These are phyloP conservation scores for Penicillium alfredii DNA, from an alignment of 495 filamentous ascomycete genomes.

Conservation along the genomic window DNA sequence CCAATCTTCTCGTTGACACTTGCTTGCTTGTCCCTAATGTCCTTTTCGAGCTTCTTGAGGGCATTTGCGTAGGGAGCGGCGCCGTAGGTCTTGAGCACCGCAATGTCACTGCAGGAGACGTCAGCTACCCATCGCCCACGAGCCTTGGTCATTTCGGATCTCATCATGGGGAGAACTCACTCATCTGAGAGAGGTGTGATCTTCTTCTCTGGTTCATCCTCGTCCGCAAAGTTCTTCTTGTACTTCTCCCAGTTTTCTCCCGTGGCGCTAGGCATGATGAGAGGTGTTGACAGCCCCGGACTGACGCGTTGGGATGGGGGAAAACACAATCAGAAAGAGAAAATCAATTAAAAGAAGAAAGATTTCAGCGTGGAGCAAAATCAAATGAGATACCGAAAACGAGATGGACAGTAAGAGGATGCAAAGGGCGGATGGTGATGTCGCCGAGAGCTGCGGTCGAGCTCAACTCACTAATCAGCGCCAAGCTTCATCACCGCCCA, in stretches of 20 bases:
- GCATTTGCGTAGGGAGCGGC: constrained; percentile 90
- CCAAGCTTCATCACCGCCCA: constrained; percentile 50
- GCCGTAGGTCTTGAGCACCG: constrained; percentile 98
- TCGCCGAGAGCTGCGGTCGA: constrained; percentile 29
- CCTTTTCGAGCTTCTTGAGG: constrained; percentile 92
- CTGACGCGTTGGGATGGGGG: constrained; percentile 12
- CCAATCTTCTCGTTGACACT: constrained; percentile 98
- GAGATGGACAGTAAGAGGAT: constrained; percentile 14
- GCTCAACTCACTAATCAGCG: constrained; percentile 40
- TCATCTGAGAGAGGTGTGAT: constrained; percentile 94
- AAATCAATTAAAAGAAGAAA: constrained; percentile 1
- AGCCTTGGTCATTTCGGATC: constrained; percentile 3
- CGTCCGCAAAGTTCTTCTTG: constrained; percentile 90
- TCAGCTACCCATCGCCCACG: constrained; percentile 21
- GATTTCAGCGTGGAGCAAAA: constrained; percentile 6
- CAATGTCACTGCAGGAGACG: constrained; percentile 70
- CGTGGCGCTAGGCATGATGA: constrained; percentile 81
- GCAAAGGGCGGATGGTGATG: constrained; percentile 28
- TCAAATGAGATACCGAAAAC: constrained; percentile 14
- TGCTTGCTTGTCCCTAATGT: constrained; percentile 95
- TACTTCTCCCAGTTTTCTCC: constrained; percentile 98
- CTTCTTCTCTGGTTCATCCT: constrained; percentile 98
- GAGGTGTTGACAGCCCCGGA: constrained; percentile 29
- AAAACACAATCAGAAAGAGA: constrained; percentile 5
- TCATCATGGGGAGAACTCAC: constrained; percentile 47